phyloP scores from a whole-genome alignment of 2,329 filamentous ascomycete genomes.

The Ilyonectria sp. region DNA sequence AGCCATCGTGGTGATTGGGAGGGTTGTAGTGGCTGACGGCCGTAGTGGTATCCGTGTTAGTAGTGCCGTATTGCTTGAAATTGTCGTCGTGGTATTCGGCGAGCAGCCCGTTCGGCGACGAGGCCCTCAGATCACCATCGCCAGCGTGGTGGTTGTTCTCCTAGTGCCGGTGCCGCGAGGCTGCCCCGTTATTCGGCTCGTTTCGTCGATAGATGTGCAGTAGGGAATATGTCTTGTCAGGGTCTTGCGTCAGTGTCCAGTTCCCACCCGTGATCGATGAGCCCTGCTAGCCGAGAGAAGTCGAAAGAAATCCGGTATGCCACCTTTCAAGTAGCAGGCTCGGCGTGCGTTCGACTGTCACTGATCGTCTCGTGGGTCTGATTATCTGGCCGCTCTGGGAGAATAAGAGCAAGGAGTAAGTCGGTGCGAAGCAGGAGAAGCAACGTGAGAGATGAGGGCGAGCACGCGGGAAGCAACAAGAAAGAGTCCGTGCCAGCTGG shows the following conservation, averaged over 20 bases:
- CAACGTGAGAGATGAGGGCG: conserved; percentile 13
- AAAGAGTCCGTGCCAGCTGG: conserved; percentile 21
- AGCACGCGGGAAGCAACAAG: conserved; percentile 5
- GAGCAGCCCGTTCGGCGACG: conserved; percentile 31
- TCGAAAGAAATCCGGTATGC: neutral
- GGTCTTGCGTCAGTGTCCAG: conserved; percentile 9
- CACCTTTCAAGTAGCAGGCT: neutral
- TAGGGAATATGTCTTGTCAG: conserved; percentile 6
- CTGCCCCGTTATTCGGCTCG: neutral
- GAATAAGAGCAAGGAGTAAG: neutral
- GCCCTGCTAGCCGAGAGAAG: neutral
- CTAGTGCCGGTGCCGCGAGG: neutral
- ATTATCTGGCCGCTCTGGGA: conserved; percentile 18
- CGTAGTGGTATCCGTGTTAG: neutral
- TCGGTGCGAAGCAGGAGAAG: conserved; percentile 1
- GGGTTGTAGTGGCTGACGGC: neutral
- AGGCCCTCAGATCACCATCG: conserved; percentile 31
- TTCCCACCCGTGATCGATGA: conserved; percentile 8
- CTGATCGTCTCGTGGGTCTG: conserved; percentile 11
- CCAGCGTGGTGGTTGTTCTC: conserved; percentile 14
- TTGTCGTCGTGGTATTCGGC: conserved; percentile 23
- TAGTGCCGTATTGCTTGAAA: conserved; percentile 6
- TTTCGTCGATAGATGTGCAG: neutral
- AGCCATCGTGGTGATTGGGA: conserved; percentile 13
- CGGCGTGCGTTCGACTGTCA: conserved; percentile 3